phyloP scores from a whole-genome alignment of 1,284 basidiomycete genomes.

The Heterobasidion parviporum region DNA sequence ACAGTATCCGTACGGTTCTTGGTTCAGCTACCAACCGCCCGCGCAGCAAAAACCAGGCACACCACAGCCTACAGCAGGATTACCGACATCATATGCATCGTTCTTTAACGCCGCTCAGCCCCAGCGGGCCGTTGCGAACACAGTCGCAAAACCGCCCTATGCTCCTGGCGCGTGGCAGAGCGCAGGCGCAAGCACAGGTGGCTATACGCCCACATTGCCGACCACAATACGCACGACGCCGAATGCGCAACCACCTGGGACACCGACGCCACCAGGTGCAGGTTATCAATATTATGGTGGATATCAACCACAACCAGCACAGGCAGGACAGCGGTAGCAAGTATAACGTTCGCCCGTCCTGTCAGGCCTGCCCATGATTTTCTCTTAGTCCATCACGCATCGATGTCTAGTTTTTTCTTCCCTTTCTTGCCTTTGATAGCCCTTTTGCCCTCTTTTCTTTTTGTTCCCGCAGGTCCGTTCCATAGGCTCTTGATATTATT shows the following conservation, averaged over 20 bases:
- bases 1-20: conserved; percentile 26
- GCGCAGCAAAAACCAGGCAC: conserved; percentile 8
- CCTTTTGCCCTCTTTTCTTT: not conserved
- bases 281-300: conserved; percentile 18
- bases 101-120: conserved; percentile 27
- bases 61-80: conserved; percentile 28
- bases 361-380: not conserved
- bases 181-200: not conserved
- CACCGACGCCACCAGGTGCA: conserved; percentile 15
- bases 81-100: conserved; percentile 25
- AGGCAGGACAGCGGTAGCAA: conserved; percentile 8
- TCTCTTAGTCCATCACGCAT: not conserved
- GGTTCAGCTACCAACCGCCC: conserved; percentile 23
- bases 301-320: conserved; percentile 12
- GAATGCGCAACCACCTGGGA: conserved; percentile 14
- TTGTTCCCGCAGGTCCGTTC: not conserved
- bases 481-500: too few relatives aligned
- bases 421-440: not conserved
- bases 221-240: conserved; percentile 25
- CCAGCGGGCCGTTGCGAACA: conserved; percentile 41
- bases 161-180: conserved; percentile 16
- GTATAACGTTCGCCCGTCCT: too few relatives aligned
- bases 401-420: not conserved
- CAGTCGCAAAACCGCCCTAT: conserved; percentile 26
- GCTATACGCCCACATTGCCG: conserved; percentile 28